Evolutionary conservation across 75 land plant genomes (phyloP), one percentile per base, ranked within the genome.

Genomic region (Pinus taeda): DNA sequence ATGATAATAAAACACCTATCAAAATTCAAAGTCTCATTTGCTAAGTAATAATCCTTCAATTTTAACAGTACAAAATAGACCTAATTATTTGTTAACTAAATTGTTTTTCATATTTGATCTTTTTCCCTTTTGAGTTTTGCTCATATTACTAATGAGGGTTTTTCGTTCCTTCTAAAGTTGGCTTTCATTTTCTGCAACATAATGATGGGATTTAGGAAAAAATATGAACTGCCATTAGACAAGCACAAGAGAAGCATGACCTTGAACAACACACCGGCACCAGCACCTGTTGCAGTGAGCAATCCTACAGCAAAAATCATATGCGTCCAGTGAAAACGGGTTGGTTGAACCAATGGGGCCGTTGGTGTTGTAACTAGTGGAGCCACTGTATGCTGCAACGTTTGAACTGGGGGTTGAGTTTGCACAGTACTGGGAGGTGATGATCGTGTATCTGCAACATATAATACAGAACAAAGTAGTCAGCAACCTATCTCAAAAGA

Each of bases 211-310:
- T 67, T 21, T 4, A 13, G 29, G 29, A 74, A 74, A 53, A 59
- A 49, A 74, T 60, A 30, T 56, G 12, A 74, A 30, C 29, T 58
- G 17, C 56, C 13, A 13, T 74, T 53, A 36, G 11, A 73, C 24
- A 73, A 73, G 49, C 22, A 74, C 17, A 26, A 22, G 60, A 39
- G 33, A 65, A 37, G 7, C 24, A 37, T 22, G 77, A 92, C 94
- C 92, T 90, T 85, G n/a, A 92, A 76, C 33, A 90, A 26, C 22
- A 87, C 75, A 65, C 88, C 90, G 75, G 94, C 86, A 37, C 94
- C 94, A 78, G 90, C 90, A 61, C 94, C 90, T 15, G 88, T 81
- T 71, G 80, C 88, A 57, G 90, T 83, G 59, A 92, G 71, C 20
- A 84, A 57, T 13, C 94, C 88, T 21, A 86, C 60, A 61, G 92